phyloP scores from a whole-genome alignment of 2,329 filamentous ascomycete genomes.

The Penicillium palitans region DNA sequence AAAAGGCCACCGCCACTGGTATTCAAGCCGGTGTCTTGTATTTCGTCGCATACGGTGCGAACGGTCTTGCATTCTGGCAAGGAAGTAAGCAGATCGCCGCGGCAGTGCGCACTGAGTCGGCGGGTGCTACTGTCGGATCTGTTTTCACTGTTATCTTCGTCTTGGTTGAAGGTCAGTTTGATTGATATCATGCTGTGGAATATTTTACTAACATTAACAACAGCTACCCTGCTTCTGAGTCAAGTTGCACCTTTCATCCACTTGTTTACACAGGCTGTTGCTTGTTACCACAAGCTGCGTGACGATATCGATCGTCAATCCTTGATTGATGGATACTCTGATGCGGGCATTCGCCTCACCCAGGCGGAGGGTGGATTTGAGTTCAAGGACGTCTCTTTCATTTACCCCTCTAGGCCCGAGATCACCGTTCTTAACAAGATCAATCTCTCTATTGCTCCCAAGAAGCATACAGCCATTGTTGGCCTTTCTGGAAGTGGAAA shows the following conservation, averaged over 20 bases:
- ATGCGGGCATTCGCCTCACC: slow-evolving; percentile 23
- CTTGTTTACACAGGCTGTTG: slow-evolving; percentile 51
- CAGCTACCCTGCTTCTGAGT: slow-evolving; percentile 41
- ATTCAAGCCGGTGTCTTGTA: slow-evolving; percentile 63
- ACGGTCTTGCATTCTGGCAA: slow-evolving; percentile 68
- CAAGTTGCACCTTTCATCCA: slow-evolving; percentile 46
- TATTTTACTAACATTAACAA: slow-evolving; percentile 11
- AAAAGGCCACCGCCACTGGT: slow-evolving; percentile 59
- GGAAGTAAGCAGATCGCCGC: slow-evolving; percentile 58
- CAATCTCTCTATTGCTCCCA: slow-evolving; percentile 35
- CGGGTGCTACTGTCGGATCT: slow-evolving; percentile 35
- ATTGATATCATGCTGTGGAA: not conserved
- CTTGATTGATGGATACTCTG: slow-evolving; percentile 45
- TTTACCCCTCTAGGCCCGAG: slow-evolving; percentile 34
- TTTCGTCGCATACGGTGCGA: slow-evolving; percentile 67
- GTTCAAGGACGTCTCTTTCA: slow-evolving; percentile 39
- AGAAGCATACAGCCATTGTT: slow-evolving; percentile 56
- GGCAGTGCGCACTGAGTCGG: slow-evolving; percentile 19
- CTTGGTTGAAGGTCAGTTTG: slow-evolving; percentile 37
- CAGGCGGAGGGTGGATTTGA: slow-evolving; percentile 35
- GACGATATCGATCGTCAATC: slow-evolving; percentile 57
- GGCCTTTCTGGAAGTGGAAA: slow-evolving; percentile 59
- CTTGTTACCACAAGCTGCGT: slow-evolving; percentile 59
- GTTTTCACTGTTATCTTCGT: slow-evolving; percentile 44
- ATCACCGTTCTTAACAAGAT: slow-evolving; percentile 31